Evolutionary conservation across 768 basidiomycete species (phyloP), one percentile per base, ranked within the genome.

Genomic region (Leccinum imitatum): DNA sequence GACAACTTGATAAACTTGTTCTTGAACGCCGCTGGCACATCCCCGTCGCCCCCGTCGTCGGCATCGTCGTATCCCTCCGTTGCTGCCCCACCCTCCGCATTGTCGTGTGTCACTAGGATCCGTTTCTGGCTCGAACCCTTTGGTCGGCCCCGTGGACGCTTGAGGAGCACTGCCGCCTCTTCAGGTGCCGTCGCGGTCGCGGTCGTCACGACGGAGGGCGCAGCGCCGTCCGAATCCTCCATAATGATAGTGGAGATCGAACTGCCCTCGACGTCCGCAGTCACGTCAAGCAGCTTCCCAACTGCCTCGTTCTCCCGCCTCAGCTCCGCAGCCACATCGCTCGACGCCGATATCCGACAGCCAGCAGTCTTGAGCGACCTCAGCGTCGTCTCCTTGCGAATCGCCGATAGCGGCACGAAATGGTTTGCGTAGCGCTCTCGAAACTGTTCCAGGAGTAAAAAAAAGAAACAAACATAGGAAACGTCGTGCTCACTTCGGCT

Each of bases 1-100:
- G 78, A 74, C 48, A 98, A 74, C 64, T 85, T 79, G 56, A 97
- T 82, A 70, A 93, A 94, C 78, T 84, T 86, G 77, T 80, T 79
- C 66, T 51, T 72, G 69, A 30, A 63, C 68, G 54, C 70, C 65
- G 50, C 62, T 4, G 69, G 67, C 46, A 65, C 67, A 27, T 62
- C 69, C 13, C 66, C 65, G 6, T 65, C 67, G 53, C 69, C 65
- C 2, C 60, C 63, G 0, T 52, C 63, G 10, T 52, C 63, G 11
- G 69, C 67, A 21, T 50, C n/a, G 23, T n/a, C 39, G 39, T n/a
- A n/a, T 41, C 39, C 39, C 39, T 41, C 39, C n/a, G 10, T 46
- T 19, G 10, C n/a, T 50, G 54, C 11, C 47, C 54, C 8, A n/a
- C 33, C 6, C 35, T 52, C 57, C 5, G 31, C 37, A 9, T 58